A percentile compares a stretch with the other conserved stretches of the same genome.
These are phyloP conservation scores for Thalassiosira livingstoniorum DNA, from an alignment of 352 stramenopile genomes.

Conservation along the genomic window DNA sequence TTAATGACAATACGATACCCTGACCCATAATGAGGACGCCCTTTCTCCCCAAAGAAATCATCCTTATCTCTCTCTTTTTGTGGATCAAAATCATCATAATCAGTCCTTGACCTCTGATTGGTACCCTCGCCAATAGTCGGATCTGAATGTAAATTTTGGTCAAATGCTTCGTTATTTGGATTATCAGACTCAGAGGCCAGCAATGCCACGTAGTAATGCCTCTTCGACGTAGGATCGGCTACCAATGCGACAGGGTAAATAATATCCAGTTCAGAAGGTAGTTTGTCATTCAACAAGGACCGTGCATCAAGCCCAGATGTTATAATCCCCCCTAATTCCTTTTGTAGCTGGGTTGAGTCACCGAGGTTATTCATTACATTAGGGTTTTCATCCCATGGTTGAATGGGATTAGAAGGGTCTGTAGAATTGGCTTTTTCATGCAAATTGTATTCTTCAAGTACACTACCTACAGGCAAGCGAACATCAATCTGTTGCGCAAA, in stretches of 20 bases:
- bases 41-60: conserved; percentile 31
- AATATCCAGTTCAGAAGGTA: conserved; percentile 14
- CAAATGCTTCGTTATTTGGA: conserved; percentile 14
- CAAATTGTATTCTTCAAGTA: too few species aligned
- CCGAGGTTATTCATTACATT: neutral
- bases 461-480: conserved; percentile 35
- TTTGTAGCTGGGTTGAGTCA: conserved; percentile 5
- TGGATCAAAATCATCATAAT: conserved; percentile 24
- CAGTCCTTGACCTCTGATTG: conserved; percentile 43
- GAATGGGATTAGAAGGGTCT: too few species aligned
- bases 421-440: too few species aligned
- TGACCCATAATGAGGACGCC: conserved; percentile 42
- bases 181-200: conserved; percentile 39
- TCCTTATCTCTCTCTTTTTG: conserved; percentile 4
- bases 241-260: conserved; percentile 60
- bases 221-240: conserved; percentile 49
- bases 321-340: conserved; percentile 35
- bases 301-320: conserved; percentile 52
- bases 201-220: conserved; percentile 54
- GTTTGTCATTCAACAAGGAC: conserved; percentile 44
- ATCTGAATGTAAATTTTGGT: conserved; percentile 24
- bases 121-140: conserved; percentile 47
- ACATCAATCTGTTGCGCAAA: conserved; percentile 49
- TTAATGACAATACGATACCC: conserved; percentile 54
- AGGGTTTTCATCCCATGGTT: neutral